A percentile compares a stretch with the other conserved stretches of the same genome.
These are phyloP conservation scores for Lolium multiflorum DNA, from an alignment of 176 grass and related monocot species.

Conservation along the genomic window DNA sequence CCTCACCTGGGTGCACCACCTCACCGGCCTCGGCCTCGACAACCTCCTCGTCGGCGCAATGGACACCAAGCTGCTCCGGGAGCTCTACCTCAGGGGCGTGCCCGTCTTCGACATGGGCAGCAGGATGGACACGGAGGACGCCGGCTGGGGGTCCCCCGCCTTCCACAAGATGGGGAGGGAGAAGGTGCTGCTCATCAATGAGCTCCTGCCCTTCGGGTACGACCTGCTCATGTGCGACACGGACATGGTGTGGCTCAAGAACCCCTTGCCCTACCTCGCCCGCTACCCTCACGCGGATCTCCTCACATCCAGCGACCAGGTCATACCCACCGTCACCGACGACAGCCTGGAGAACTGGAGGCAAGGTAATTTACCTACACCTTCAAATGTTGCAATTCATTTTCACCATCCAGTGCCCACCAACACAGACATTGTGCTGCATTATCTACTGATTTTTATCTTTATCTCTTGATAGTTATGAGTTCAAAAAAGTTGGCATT, in stretches of 20 bases:
- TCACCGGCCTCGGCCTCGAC: slow-evolving; percentile 74
- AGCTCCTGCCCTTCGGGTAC: slow-evolving; percentile 81
- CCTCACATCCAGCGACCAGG: slow-evolving; percentile 92
- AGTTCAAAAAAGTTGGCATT: slow-evolving; percentile 22
- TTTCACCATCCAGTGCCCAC: neutral
- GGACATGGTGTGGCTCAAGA: slow-evolving; percentile 99
- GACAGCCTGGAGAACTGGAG: slow-evolving; percentile 94
- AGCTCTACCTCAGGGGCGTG: slow-evolving; percentile 81
- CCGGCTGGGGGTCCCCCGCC: slow-evolving; percentile 89
- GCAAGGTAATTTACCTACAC: slow-evolving; percentile 65
- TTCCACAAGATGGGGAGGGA: slow-evolving; percentile 99
- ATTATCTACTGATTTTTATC: neutral
- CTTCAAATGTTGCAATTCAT: neutral
- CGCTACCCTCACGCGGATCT: slow-evolving; percentile 89
- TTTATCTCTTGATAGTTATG: neutral
- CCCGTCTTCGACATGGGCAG: slow-evolving; percentile 95
- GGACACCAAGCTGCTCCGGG: slow-evolving; percentile 83
- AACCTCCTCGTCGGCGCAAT: slow-evolving; percentile 95
- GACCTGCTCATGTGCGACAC: slow-evolving; percentile 99
- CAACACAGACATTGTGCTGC: slow-evolving; percentile 7
- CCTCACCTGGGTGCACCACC: slow-evolving; percentile 84
- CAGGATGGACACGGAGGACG: slow-evolving; percentile 87
- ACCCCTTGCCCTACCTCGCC: slow-evolving; percentile 84
- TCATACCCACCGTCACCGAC: slow-evolving; percentile 88
- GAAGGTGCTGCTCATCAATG: slow-evolving; percentile 95